Conservation (phyloP, 2,329 filamentous ascomycete species). For the Aspergillus neoniger region DNA sequence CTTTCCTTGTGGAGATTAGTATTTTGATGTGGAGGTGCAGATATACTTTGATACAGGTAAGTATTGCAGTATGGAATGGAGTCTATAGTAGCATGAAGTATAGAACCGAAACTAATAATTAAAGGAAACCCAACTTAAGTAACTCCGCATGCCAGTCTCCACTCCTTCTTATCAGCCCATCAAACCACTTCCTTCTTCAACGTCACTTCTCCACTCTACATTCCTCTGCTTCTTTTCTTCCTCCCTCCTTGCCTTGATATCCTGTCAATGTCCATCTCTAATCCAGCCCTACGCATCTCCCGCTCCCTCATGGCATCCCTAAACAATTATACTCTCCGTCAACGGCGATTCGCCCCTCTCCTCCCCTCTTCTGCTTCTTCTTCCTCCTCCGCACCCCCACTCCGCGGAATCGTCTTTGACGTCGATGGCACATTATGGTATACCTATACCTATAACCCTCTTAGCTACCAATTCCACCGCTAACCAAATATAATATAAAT, state of each 20-base stretch:
- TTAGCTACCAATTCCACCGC: not conserved
- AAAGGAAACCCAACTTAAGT: not conserved
- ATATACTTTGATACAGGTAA: too few species aligned
- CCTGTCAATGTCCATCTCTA: not conserved
- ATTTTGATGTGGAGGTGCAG: too few species aligned
- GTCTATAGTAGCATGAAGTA: too few species aligned
- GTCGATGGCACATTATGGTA: constrained; percentile 94
- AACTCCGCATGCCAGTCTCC: constrained; percentile 1
- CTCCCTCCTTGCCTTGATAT: not conserved
- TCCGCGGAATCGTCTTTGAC: constrained; percentile 76
- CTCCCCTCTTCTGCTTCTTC: constrained; percentile 33
- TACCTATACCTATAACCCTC: constrained; percentile 33
- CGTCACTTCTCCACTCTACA: not conserved
- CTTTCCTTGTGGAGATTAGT: too few species aligned
- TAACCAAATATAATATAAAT: not conserved
- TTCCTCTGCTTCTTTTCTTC: not conserved
- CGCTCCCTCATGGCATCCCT: constrained; percentile 24
- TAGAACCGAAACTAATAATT: not conserved
- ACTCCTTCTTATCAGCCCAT: constrained; percentile 5
- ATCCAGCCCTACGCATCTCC: constrained; percentile 5
- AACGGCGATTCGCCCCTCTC: constrained; percentile 55
- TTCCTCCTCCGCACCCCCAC: constrained; percentile 40
- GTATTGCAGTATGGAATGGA: too few species aligned
- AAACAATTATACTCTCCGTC: constrained; percentile 27
- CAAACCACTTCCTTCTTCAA: not conserved